These are phyloP conservation scores for Clonostachys solani DNA, from an alignment of 2,329 filamentous ascomycete species.

Conservation along the genomic window DNA sequence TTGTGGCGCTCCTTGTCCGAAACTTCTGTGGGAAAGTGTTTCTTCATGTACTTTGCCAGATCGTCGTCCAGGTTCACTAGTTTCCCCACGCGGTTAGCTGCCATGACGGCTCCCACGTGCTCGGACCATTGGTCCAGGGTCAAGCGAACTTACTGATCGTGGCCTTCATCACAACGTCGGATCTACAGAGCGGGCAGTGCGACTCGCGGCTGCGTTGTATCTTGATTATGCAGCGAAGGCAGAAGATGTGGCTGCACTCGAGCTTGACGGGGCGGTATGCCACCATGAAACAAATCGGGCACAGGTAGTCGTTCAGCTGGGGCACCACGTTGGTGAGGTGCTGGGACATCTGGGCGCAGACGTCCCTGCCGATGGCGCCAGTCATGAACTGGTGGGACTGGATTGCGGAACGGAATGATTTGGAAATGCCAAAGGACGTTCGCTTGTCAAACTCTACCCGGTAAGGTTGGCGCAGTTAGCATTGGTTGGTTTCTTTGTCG, in stretches of 20 bases:
- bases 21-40: constrained; percentile 70
- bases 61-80: constrained; percentile 67
- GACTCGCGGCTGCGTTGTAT: constrained; percentile 68
- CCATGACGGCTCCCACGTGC: background rate
- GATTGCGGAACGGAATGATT: constrained; percentile 56
- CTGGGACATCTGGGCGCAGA: constrained; percentile 70
- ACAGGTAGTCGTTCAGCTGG: constrained; percentile 79
- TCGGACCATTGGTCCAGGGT: background rate
- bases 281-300: constrained; percentile 74
- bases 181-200: constrained; percentile 73
- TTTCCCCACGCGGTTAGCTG: background rate
- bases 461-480: background rate
- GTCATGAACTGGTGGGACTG: constrained; percentile 58
- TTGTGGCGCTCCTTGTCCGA: constrained; percentile 67
- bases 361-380: constrained; percentile 66
- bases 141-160: constrained; percentile 48
- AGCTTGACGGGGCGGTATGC: constrained; percentile 80
- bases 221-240: constrained; percentile 77
- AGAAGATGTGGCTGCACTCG: constrained; percentile 73
- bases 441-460: constrained; percentile 76
- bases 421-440: constrained; percentile 67
- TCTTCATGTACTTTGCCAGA: constrained; percentile 64
- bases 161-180: constrained; percentile 66
- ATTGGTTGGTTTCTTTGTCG: no score
- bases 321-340: constrained; percentile 72